These are phyloP conservation scores for Eucalyptus leucophloia DNA, from an alignment of 345 rosid genomes.

Conservation along the genomic window DNA sequence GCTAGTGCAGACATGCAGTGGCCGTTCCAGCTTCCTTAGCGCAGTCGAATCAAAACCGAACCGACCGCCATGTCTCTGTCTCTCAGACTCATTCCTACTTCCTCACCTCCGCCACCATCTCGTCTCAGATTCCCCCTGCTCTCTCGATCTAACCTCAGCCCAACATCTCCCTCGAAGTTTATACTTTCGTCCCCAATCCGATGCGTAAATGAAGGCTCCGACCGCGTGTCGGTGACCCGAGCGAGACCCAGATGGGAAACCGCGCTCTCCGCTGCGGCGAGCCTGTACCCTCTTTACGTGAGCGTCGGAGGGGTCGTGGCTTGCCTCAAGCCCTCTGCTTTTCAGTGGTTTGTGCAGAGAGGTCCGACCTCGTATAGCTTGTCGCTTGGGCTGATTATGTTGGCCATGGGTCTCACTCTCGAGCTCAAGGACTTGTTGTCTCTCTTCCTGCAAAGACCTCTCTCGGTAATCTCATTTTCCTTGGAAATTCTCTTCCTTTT, in stretches of 20 bases:
- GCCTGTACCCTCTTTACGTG: constrained; percentile 59
- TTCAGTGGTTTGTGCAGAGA: constrained; percentile 38
- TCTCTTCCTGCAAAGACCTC: constrained; percentile 39
- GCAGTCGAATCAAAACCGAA: background rate
- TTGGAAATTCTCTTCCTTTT: background rate
- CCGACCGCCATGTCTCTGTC: constrained; percentile 15
- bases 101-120: background rate
- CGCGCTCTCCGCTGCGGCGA: constrained; percentile 35
- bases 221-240: background rate
- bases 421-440: constrained; percentile 42
- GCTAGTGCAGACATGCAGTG: background rate
- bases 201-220: constrained; percentile 7
- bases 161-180: background rate
- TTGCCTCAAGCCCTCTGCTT: constrained; percentile 50
- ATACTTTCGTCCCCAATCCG: background rate
- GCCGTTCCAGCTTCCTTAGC: background rate
- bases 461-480: constrained; percentile 23
- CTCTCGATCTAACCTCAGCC: background rate
- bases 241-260: constrained; percentile 32
- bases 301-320: constrained; percentile 40
- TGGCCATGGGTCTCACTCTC: constrained; percentile 64
- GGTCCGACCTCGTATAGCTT: constrained; percentile 45
- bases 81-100: background rate
- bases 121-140: background rate
- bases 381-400: constrained; percentile 46